A percentile compares a stretch with the other conserved stretches of the same genome.
Evolutionary conservation across 2,329 filamentous ascomycete species (phyloP).

Genomic region (Gaeumannomyces tritici): DNA sequence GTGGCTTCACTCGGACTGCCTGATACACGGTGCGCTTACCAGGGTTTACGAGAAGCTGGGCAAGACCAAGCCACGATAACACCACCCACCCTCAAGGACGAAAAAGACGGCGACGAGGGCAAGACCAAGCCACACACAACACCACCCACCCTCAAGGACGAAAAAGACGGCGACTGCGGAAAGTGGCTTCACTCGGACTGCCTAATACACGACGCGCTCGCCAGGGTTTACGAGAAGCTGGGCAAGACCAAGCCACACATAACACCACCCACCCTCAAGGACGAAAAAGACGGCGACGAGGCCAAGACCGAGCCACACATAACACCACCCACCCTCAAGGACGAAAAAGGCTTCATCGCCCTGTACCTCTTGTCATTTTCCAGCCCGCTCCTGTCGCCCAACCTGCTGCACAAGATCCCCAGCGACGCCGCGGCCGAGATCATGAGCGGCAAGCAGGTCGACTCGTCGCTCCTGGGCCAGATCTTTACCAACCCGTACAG

Average conservation of each 20-base stretch:
- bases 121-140: too few species aligned
- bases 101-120: too few species aligned
- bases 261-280: conserved; percentile 17
- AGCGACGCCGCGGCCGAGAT: conserved; percentile 40
- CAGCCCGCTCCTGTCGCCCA: conserved; percentile 78
- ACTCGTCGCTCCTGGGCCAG: conserved; percentile 58
- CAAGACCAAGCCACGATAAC: conserved; percentile 36
- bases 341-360: conserved; percentile 97
- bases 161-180: too few species aligned
- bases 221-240: conserved; percentile 37
- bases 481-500: conserved; percentile 87
- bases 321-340: too few species aligned
- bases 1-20: conserved; percentile 56
- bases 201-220: conserved; percentile 43
- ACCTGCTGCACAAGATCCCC: conserved; percentile 58
- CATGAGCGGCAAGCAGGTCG: conserved; percentile 57
- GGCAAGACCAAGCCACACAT: conserved; percentile 41
- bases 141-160: too few species aligned
- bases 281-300: too few species aligned
- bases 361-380: conserved; percentile 97
- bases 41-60: conserved; percentile 40
- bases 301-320: too few species aligned
- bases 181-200: conserved; percentile 58
- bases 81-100: too few species aligned
- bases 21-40: conserved; percentile 44